These are phyloP conservation scores for Niveomyces coronatus DNA, from an alignment of 2,329 filamentous ascomycete species.

Conservation along the genomic window DNA sequence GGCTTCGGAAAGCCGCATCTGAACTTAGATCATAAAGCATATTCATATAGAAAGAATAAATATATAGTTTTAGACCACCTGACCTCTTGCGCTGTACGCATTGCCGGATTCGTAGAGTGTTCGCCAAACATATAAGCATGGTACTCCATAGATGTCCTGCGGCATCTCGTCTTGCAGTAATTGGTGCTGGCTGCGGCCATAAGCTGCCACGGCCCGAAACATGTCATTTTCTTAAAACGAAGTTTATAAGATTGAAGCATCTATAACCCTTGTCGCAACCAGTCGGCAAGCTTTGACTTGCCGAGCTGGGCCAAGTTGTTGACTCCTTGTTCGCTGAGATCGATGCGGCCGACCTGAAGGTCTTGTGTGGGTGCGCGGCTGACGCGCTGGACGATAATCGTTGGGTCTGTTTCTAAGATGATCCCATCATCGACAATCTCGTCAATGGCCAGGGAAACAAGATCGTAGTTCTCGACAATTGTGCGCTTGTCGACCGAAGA, in stretches of 20 bases:
- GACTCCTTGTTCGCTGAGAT: conserved; percentile 90
- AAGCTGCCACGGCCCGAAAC: too few species aligned
- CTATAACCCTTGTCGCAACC: conserved; percentile 75
- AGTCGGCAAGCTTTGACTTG: conserved; percentile 82
- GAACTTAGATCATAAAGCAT: conserved; percentile 40
- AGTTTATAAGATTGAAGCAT: too few species aligned
- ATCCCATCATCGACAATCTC: conserved; percentile 94
- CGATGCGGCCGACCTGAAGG: conserved; percentile 84
- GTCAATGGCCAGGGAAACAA: conserved; percentile 87
- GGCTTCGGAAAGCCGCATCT: conserved; percentile 66
- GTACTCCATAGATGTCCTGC: too few species aligned
- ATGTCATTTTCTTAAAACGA: too few species aligned
- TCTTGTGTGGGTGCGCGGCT: conserved; percentile 88
- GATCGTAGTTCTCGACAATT: conserved; percentile 96
- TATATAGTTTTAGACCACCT: conserved; percentile 14
- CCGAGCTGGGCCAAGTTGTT: conserved; percentile 91
- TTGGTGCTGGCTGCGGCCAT: too few species aligned
- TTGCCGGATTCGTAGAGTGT: not conserved
- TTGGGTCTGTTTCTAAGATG: conserved; percentile 93
- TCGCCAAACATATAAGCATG: not conserved
- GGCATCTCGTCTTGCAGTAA: too few species aligned
- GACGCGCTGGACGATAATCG: conserved; percentile 84
- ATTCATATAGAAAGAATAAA: conserved; percentile 20
- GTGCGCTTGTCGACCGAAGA: conserved; percentile 96
- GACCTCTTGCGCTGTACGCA: conserved; percentile 2